Base-by-base conservation (phyloP, 805 yeast genomes). In the Pichia cephalocereana region DNA sequence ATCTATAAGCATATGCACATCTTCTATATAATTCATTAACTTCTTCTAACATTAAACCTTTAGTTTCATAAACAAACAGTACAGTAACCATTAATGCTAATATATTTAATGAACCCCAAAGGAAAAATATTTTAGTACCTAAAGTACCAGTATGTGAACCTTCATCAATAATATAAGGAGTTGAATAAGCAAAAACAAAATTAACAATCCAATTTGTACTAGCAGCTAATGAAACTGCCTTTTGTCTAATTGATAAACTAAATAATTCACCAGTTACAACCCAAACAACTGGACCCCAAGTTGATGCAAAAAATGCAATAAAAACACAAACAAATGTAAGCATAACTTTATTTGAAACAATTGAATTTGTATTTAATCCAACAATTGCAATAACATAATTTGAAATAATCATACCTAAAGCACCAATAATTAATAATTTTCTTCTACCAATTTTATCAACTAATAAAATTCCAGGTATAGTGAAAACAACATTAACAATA, bases 251-350 rank as follows among this genome's bases (percentile, higher is more conserved):
- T 43, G 87, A 79, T 46, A 86, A 69, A 27, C 87, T 81, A 62
- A 76, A 86, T 43, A 84, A 71, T 63, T 79, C 84, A 45, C 82
- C 80, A 28, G 77, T 74, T 28, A 77, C 65, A 23, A 80, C 93
- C 93, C 93, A 86, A 17, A 77, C 81, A 34, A 78, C 75, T 12
- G 91, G 91, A 54, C 91, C 95, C 93, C 93, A 86, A 6, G 88
- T 76, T 8, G 86, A 72, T 1, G 93, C 89, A 64, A 83, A 86
- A 46, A 82, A 77, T 3, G 87, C 85, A 57, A 86, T 85, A 58
- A 85, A 86, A 2, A 76, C 51, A 60, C 91, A 85, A 27, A 84
- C 80, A 62, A 86, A 79, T 6, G 78, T 75, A 52, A 79, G 70
- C 79, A 77, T 74, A 17, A 77, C 70, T 53, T 76, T 77, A 52